Evolutionary conservation across 306 rosid genomes (phyloP), one percentile per base, ranked within the genome.

Genomic region (Quercus agrifolia): DNA sequence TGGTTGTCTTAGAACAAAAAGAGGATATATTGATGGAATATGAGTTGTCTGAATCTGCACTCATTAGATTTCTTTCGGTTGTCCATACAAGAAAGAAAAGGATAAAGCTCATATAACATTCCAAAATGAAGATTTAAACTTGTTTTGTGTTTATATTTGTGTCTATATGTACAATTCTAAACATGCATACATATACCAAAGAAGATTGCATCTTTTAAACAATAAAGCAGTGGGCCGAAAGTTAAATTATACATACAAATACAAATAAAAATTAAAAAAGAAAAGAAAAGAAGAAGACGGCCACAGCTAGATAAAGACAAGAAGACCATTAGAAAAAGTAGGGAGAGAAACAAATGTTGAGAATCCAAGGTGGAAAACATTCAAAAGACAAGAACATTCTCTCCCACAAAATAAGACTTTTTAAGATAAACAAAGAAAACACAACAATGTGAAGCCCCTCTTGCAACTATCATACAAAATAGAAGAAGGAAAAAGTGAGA

Each of bases 11-110:
- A 80, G 56, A 64, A 78, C 82, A 68, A 80, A 78, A 76, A 78
- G 85, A 62, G 63, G 67, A 73, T 49, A 52, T 55, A 77, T 74
- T 69, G 70, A 64, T 69, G 83, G 88, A 83, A 85, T 78, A 79
- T 83, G 62, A 83, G 82, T 79, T 80, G 92, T 70, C 89, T 30
- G 70, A 82, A 81, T 75, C 88, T 83, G 74, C 85, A 84, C 86
- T 86, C 84, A 88, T 82, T 80, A 83, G 83, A 74, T 54, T 59
- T 87, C 96, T 96, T 96, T 96, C 84, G 92, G 94, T 80, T 90
- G 87, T 80, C 98, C 91, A 83, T 25, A 79, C 82, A 83, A 30
- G 80, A 92, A 92, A 89, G 98, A 83, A 88, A 96, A 83, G 92
- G 89, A 91, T 90, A 87, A 90, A 86, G 89, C 76, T 78, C 49